Evolutionary conservation across 176 grass and related monocot genomes (phyloP).

Genomic region (Oryza meyeriana): DNA sequence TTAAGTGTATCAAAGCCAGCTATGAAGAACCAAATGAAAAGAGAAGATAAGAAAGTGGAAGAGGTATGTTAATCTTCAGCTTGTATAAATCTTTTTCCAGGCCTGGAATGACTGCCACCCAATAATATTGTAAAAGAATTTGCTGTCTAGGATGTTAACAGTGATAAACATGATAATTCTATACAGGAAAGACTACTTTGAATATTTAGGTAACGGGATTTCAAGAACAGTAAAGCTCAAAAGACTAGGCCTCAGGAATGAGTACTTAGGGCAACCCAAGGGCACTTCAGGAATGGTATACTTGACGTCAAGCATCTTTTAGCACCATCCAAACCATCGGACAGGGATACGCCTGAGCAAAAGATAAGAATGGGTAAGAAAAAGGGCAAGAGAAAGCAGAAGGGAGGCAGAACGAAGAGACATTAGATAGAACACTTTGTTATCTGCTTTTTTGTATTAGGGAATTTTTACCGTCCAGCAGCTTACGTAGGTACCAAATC

Average conservation of each 20-base stretch:
- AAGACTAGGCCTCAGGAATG: slow-evolving; percentile 66
- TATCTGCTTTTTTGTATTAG: background rate
- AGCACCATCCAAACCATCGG: slow-evolving; percentile 43
- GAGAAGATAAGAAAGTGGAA: slow-evolving; percentile 72
- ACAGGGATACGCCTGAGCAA: slow-evolving; percentile 28
- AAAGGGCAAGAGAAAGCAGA: slow-evolving; percentile 50
- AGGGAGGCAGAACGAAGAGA: slow-evolving; percentile 56
- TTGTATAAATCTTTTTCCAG: background rate
- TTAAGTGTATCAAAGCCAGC: slow-evolving; percentile 83
- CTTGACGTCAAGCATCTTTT: slow-evolving; percentile 84
- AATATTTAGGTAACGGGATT: slow-evolving; percentile 48
- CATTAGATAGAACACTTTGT: slow-evolving; percentile 19
- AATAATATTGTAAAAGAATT: background rate
- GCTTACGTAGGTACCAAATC: too few relatives aligned
- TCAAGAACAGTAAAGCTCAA: slow-evolving; percentile 44
- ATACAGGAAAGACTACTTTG: slow-evolving; percentile 73
- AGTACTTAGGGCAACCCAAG: slow-evolving; percentile 67
- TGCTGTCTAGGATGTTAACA: slow-evolving; percentile 1
- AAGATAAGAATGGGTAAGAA: slow-evolving; percentile 54
- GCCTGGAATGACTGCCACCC: background rate
- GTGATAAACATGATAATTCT: slow-evolving; percentile 17
- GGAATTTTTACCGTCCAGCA: too few relatives aligned
- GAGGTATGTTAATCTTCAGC: slow-evolving; percentile 43
- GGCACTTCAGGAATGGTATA: slow-evolving; percentile 90
- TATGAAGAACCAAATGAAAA: slow-evolving; percentile 81